Base-by-base conservation (phyloP, 257 asterid species). In the Przewalskia tangutica region DNA sequence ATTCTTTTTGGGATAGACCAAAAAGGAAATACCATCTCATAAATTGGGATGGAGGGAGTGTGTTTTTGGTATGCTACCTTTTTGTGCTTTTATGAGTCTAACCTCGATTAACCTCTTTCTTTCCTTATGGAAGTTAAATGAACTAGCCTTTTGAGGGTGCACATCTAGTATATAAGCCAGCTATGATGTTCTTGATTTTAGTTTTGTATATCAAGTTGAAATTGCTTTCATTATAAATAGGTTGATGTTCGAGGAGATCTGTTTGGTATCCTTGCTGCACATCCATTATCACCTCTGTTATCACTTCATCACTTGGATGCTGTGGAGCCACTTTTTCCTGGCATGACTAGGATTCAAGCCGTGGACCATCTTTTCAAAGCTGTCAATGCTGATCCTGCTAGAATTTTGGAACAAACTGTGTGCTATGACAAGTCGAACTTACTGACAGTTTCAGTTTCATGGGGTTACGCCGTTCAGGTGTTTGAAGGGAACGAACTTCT, bases 251-350 rank as follows among this genome's bases (percentile, higher is more conserved):
- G 98, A 42, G 98, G 97, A 62, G 83, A 91, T 83, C 53, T 93
- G 71, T 89, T 91, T 77, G 97, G 98, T 50, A 83, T 93, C 81
- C 92, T 94, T 73, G 80, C 97, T 2, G 91, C 97, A 12, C 98
- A 94, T 85, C 98, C 97, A 68, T 71, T 91, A 79, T 86, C 97
- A 0, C 92, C 86, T 20, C 68, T 89, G 18, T 88, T 91, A 51
- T 93, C 98, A 63, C 89, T 94, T 77, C 98, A 94, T 86, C 98
- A 93, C 89, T 87, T 94, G 85, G 98, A 94, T 75, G 92, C 90
- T 3, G 88, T 86, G 27, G 91, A 93, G 44, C 97, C 98, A 63
- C 87, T 93, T 59, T 94, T 94, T 81, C 95, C 97, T 55, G 88
- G 88, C 84, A 88, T 85, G 97, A 89, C 82, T 88, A 84, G 89